Base-by-base conservation (phyloP, 2,329 filamentous ascomycete species). In the Cadophora luteo-olivacea region DNA sequence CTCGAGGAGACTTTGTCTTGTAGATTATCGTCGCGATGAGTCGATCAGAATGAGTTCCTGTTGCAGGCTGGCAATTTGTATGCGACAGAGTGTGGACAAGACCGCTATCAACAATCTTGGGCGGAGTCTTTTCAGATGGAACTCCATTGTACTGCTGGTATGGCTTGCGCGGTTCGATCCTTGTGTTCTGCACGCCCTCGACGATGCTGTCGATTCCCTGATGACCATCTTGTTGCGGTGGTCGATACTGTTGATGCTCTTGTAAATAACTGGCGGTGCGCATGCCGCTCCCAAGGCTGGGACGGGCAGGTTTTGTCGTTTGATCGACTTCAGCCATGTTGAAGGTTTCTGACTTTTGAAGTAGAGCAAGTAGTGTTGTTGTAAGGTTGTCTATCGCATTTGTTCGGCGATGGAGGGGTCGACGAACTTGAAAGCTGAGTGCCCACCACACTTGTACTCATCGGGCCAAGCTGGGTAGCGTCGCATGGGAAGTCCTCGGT, bases 191-290 rank as follows among this genome's bases (percentile, higher is more conserved):
- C 38, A 84, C 75, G 69, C 87, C 85, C 77, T 90, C 88, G 63
- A 90, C 84, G 19, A 90, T 87, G 57, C 87, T 88, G 76, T 91
- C 88, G 73, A 90, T 90, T 70, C 87, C 87, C 71, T 87, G 87
- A 68, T 81, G 82, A 33, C 89, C 87, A 58, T 84, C 77, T 60
- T 75, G 76, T 41, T 77, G 82, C 12, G 86, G 86, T 36, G 86
- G 85, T 61, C 87, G 86, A 72, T 88, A 89, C 75, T 90, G 86
- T 78, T 89, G 87, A 75, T 89, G 86, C 72, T 90, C 87, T 77
- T 84, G 84, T 67, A 90, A 81, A 75, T 87, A 90, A 16, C 87
- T 89, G 78, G 84, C 86, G 80, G 85, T 88, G 75, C 87, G 84
- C 84, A 85, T 86, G 58, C 69, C 73, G n/a, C 55, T 68, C 38